Percentiles rank a stretch among this genome's conserved stretches.
Evolutionary conservation across 2,329 filamentous ascomycete genomes (phyloP).

Genomic region (Metarhizium humberi): DNA sequence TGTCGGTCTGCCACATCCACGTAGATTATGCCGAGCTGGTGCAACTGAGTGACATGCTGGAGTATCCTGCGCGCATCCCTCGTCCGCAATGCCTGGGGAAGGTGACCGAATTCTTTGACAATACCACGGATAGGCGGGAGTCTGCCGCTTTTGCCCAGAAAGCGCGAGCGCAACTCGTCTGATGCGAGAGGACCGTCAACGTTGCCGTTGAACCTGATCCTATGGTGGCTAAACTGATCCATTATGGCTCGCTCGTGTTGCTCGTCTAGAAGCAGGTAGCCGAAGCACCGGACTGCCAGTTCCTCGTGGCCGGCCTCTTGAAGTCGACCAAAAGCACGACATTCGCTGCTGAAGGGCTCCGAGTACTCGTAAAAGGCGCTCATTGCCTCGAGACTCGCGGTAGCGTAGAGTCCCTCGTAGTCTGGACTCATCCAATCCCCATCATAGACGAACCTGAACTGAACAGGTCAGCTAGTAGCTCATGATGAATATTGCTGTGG

Average conservation of each 20-base stretch:
- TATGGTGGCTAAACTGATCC: constrained; percentile 1
- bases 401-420: too few relatives aligned
- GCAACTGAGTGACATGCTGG: not conserved
- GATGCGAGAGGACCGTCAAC: not conserved
- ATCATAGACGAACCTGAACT: too few relatives aligned
- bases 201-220: not conserved
- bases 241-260: constrained; percentile 7
- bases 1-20: constrained; percentile 5
- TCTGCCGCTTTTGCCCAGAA: constrained; percentile 6
- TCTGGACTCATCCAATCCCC: too few relatives aligned
- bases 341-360: too few relatives aligned
- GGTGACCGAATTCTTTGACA: constrained; percentile 12
- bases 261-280: too few relatives aligned
- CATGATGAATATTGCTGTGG: too few relatives aligned
- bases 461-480: too few relatives aligned
- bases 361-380: too few relatives aligned
- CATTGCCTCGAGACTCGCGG: too few relatives aligned
- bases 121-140: constrained; percentile 13
- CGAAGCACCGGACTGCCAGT: too few relatives aligned
- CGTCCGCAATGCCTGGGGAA: not conserved
- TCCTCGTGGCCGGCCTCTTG: too few relatives aligned
- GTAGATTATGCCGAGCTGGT: not conserved
- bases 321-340: too few relatives aligned
- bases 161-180: not conserved
- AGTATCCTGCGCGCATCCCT: not conserved